Evolutionary conservation across 2,329 filamentous ascomycete species (phyloP).

Genomic region (Neofusicoccum parvum): DNA sequence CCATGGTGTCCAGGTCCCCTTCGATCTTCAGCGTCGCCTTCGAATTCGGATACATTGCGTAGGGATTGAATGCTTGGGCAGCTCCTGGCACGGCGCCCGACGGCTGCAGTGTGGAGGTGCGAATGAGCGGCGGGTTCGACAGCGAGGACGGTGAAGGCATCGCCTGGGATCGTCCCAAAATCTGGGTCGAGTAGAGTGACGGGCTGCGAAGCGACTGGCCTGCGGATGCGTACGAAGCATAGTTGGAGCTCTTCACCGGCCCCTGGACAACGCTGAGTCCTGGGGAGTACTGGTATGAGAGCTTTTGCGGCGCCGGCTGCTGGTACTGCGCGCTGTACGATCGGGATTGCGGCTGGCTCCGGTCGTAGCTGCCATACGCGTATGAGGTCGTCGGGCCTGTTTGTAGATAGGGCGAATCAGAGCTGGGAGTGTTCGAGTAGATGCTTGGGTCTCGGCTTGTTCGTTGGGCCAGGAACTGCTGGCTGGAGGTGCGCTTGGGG

Average conservation of each 20-base stretch:
- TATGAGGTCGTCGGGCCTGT: slow-evolving; percentile 38
- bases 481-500: slow-evolving; percentile 50
- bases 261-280: slow-evolving; percentile 23
- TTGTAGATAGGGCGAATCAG: slow-evolving; percentile 42
- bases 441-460: slow-evolving; percentile 23
- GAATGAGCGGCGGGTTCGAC: slow-evolving; percentile 58
- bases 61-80: slow-evolving; percentile 63
- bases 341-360: slow-evolving; percentile 32
- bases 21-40: slow-evolving; percentile 85
- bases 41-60: slow-evolving; percentile 72
- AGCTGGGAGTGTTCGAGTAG: slow-evolving; percentile 34
- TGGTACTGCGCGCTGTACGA: slow-evolving; percentile 18
- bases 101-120: slow-evolving; percentile 67
- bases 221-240: slow-evolving; percentile 17
- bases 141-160: slow-evolving; percentile 48
- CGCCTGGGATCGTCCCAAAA: slow-evolving; percentile 42
- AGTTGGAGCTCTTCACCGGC: slow-evolving; percentile 31
- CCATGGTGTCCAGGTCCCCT: slow-evolving; percentile 84
- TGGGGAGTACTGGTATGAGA: slow-evolving; percentile 24
- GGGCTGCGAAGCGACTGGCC: slow-evolving; percentile 27
- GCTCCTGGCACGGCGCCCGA: slow-evolving; percentile 37
- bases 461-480: slow-evolving; percentile 40
- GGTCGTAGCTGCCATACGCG: slow-evolving; percentile 43
- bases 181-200: slow-evolving; percentile 25
- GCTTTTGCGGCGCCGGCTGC: slow-evolving; percentile 22